A percentile compares a stretch with the other conserved stretches of the same genome.
These are phyloP conservation scores for Fusarium compactum DNA, from an alignment of 2,329 filamentous ascomycete species.

Conservation along the genomic window DNA sequence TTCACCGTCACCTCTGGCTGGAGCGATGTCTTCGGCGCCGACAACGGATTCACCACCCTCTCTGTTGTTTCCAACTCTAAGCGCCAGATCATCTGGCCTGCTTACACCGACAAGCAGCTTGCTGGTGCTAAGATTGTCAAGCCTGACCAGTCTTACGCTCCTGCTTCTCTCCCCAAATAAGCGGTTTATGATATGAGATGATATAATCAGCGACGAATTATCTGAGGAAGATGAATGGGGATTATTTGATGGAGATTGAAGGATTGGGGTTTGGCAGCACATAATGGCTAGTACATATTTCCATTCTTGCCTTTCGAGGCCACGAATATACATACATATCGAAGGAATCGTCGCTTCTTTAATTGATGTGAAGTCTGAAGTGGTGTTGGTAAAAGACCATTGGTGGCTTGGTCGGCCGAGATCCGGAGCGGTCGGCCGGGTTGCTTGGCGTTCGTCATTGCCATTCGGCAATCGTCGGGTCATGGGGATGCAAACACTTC, in stretches of 20 bases:
- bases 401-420: not conserved
- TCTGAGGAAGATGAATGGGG: not conserved
- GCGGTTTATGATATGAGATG: not conserved
- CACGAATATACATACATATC: not conserved
- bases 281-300: conserved; percentile 22
- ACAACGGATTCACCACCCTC: conserved; percentile 66
- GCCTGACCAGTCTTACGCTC: conserved; percentile 62
- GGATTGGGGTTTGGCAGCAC: conserved; percentile 2
- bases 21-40: conserved; percentile 66
- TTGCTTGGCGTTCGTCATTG: not conserved
- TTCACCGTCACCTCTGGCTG: conserved; percentile 67
- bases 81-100: conserved; percentile 63
- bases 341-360: not conserved
- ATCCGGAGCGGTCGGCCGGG: not conserved
- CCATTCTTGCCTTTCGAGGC: not conserved
- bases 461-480: not conserved
- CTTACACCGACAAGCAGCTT: conserved; percentile 66
- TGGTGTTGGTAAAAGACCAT: not conserved
- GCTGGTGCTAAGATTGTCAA: conserved; percentile 58
- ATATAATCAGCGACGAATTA: not conserved
- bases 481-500: not conserved
- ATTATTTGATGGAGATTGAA: not conserved
- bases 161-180: conserved; percentile 46
- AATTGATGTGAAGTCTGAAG: not conserved
- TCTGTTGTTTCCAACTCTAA: conserved; percentile 59